Conservation (phyloP, 768 basidiomycete species). For the Russula sp. region DNA sequence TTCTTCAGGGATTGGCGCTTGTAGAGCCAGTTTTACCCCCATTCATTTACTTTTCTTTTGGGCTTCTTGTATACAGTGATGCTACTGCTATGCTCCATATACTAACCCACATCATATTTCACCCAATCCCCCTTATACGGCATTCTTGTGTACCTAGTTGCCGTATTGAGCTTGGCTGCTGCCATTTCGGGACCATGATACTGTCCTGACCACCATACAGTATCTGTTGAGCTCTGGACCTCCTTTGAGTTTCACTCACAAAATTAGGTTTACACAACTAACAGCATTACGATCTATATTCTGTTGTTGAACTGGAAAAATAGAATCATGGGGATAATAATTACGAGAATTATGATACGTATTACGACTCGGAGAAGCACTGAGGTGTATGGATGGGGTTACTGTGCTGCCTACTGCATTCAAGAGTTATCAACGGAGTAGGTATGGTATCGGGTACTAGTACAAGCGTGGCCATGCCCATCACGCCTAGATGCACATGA, state of each 20-base stretch:
- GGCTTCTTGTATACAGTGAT: neutral
- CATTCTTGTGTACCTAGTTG: neutral
- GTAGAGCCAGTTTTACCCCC: constrained; percentile 28
- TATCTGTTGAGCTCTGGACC: neutral
- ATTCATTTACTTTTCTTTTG: neutral
- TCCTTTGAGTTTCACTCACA: neutral
- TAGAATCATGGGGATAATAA: neutral
- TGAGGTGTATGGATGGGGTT: too few relatives aligned
- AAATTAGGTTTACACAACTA: neutral
- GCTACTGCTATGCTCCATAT: neutral
- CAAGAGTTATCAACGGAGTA: too few relatives aligned
- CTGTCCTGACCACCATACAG: too few relatives aligned
- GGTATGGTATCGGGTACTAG: too few relatives aligned
- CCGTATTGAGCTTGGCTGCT: neutral
- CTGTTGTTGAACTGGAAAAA: neutral
- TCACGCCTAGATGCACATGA: too few relatives aligned
- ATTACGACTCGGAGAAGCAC: too few relatives aligned
- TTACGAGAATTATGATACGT: neutral
- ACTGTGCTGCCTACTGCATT: too few relatives aligned
- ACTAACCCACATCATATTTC: neutral
- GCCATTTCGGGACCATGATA: too few relatives aligned
- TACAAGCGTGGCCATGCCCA: too few relatives aligned
- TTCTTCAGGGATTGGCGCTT: constrained; percentile 71
- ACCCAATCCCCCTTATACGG: neutral
- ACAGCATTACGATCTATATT: neutral